Evolutionary conservation across 306 rosid species (phyloP).

Genomic region (Cicer chorassanicum): DNA sequence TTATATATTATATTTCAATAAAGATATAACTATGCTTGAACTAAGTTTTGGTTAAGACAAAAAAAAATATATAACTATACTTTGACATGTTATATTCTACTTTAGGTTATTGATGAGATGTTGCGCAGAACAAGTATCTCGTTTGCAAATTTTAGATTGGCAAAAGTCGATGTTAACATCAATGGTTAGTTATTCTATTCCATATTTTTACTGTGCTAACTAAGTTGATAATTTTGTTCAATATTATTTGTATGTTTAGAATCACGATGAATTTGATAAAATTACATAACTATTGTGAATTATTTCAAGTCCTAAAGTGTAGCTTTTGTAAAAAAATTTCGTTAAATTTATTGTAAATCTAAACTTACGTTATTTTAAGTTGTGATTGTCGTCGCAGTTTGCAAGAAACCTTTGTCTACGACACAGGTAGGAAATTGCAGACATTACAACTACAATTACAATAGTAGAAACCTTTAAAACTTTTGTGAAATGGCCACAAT

Average conservation of each 20-base stretch:
- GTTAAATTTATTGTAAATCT: no score
- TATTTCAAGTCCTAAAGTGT: no score
- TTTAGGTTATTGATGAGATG: constrained; percentile 70
- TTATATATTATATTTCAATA: no score
- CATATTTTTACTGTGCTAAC: background rate
- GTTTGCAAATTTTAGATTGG: constrained; percentile 58
- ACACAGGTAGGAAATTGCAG: background rate
- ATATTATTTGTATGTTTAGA: no score
- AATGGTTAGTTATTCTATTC: constrained; percentile 50
- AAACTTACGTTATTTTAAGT: background rate
- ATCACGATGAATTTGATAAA: no score
- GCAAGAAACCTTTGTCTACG: background rate
- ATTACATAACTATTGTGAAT: no score
- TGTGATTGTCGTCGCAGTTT: background rate
- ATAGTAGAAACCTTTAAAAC: background rate
- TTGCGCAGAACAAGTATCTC: constrained; percentile 62
- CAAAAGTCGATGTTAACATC: constrained; percentile 63
- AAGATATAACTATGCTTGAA: no score
- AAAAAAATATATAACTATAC: background rate
- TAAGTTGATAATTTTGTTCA: background rate
- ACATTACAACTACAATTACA: background rate
- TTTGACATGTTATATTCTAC: background rate
- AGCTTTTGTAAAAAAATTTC: no score
- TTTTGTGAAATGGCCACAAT: background rate
- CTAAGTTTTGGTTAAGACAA: no score